A percentile compares a stretch with the other conserved stretches of the same genome.
Conservation (phyloP, 805 yeast species). For the Saccharomycopsis fermentans region DNA sequence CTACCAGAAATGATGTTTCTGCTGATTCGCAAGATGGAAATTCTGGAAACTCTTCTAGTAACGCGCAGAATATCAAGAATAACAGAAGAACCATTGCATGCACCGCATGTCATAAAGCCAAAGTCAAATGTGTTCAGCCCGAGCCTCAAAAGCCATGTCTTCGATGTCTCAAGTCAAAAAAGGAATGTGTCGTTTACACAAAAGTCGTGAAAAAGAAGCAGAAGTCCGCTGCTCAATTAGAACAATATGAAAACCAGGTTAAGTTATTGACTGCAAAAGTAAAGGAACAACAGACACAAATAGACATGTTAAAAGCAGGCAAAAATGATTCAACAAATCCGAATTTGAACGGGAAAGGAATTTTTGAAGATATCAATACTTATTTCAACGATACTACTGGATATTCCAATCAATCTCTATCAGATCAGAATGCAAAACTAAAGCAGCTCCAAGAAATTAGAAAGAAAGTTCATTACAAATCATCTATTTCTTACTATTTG, state of each 20-base stretch:
- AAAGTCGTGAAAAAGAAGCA: slow-evolving; percentile 28
- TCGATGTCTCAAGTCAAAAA: slow-evolving; percentile 56
- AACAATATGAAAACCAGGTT: not conserved
- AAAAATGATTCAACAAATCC: not conserved
- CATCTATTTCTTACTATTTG: not conserved
- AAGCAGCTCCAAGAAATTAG: not conserved
- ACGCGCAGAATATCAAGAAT: slow-evolving; percentile 20
- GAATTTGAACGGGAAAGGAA: not conserved
- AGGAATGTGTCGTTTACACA: slow-evolving; percentile 58
- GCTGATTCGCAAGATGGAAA: not conserved
- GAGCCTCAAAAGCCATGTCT: slow-evolving; percentile 50
- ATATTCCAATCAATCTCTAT: not conserved
- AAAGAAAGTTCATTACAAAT: not conserved
- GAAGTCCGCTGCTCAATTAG: not conserved
- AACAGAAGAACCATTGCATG: slow-evolving; percentile 43
- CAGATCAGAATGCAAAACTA: not conserved
- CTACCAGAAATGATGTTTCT: not conserved
- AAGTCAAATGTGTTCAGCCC: slow-evolving; percentile 76
- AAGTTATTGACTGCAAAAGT: not conserved
- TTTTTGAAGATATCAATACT: not conserved
- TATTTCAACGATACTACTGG: not conserved
- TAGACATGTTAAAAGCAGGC: not conserved
- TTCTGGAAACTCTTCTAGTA: not conserved
- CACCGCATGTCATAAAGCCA: slow-evolving; percentile 68
- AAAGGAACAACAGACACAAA: not conserved